These are phyloP conservation scores for Magnolia sinica DNA, from an alignment of 164 flowering plant genomes.

Conservation along the genomic window DNA sequence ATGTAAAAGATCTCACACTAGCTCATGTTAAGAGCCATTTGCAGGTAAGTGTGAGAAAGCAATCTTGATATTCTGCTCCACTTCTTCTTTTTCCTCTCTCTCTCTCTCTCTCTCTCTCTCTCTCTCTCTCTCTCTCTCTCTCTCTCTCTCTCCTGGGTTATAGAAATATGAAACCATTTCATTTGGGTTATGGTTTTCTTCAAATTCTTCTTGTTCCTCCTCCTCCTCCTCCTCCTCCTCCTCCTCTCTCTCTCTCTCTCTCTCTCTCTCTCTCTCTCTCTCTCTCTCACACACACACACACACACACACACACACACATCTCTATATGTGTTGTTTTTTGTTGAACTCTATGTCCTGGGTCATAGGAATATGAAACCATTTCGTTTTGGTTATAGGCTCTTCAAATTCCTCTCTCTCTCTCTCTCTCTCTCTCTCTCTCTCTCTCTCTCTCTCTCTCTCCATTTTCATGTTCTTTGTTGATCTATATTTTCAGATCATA, in stretches of 20 bases:
- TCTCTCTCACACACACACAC: too few species aligned
- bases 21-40: constrained; percentile 82
- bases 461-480: too few species aligned
- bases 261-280: not conserved
- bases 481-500: too few species aligned
- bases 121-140: constrained; percentile 6
- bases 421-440: not conserved
- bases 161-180: too few species aligned
- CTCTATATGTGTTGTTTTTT: too few species aligned
- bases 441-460: constrained; percentile 5
- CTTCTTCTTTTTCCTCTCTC: constrained; percentile 26
- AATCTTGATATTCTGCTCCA: not conserved
- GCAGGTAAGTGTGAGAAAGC: constrained; percentile 41
- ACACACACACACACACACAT: too few species aligned
- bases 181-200: too few species aligned
- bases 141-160: constrained; percentile 1
- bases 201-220: too few species aligned
- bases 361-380: too few species aligned
- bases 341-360: too few species aligned
- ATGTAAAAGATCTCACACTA: constrained; percentile 71
- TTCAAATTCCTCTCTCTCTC: too few species aligned
- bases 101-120: constrained; percentile 14
- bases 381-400: too few species aligned
- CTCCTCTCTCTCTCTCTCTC: constrained; percentile 5
- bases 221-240: constrained; percentile 6